Evolutionary conservation across 2,329 filamentous ascomycete species (phyloP).

Genomic region (Cryoendolithus antarcticus): DNA sequence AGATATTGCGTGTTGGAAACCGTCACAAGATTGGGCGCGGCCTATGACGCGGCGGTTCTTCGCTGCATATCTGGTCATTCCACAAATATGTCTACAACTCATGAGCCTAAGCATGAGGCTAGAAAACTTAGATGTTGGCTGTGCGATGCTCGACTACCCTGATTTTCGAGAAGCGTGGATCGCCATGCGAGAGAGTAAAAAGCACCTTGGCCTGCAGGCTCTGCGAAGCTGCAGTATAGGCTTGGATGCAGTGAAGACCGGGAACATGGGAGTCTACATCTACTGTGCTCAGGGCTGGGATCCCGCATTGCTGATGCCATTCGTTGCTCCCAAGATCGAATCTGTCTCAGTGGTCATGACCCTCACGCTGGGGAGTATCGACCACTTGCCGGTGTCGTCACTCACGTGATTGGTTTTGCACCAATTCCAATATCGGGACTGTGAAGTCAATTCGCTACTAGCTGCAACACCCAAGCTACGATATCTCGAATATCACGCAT

Average conservation of each 20-base stretch:
- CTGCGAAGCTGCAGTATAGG: slow-evolving; percentile 4
- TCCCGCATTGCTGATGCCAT: background rate
- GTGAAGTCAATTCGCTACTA: slow-evolving; percentile 1
- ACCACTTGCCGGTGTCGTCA: slow-evolving; percentile 2
- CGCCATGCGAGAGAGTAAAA: no score
- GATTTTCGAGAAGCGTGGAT: background rate
- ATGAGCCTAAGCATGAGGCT: no score
- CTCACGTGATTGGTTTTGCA: slow-evolving; percentile 4
- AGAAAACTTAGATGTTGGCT: slow-evolving; percentile 2
- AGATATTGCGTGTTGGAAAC: no score
- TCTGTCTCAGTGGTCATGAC: slow-evolving; percentile 1
- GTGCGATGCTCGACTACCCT: slow-evolving; percentile 1
- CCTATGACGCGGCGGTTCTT: background rate
- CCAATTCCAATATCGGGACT: background rate
- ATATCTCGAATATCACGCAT: slow-evolving; percentile 4
- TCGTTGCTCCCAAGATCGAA: slow-evolving; percentile 1
- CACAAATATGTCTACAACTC: background rate
- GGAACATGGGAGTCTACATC: no score
- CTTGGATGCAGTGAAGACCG: background rate
- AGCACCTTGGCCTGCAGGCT: background rate
- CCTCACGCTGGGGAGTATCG: background rate
- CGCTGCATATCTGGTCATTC: background rate
- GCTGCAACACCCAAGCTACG: slow-evolving; percentile 2
- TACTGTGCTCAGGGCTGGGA: background rate
- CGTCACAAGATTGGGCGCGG: no score